These are phyloP conservation scores for Hyaloscypha variabilis DNA, from an alignment of 495 filamentous ascomycete species.

Conservation along the genomic window DNA sequence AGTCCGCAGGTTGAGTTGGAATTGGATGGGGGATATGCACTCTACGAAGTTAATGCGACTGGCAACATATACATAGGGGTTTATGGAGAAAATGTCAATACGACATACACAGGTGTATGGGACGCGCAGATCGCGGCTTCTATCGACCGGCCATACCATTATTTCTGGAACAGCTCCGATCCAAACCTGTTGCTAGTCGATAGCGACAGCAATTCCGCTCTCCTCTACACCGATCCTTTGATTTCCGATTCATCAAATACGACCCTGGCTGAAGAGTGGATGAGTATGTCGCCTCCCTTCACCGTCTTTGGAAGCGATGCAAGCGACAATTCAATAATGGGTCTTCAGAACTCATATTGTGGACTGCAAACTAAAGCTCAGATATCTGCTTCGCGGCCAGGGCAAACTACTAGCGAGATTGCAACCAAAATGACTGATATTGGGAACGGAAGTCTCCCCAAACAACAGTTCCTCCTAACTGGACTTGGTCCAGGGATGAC, in stretches of 20 bases:
- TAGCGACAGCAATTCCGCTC: conserved; percentile 72
- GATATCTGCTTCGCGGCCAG: conserved; percentile 49
- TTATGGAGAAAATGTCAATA: conserved; percentile 59
- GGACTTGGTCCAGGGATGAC: conserved; percentile 68
- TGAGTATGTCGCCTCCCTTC: conserved; percentile 65
- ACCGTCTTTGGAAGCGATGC: conserved; percentile 76
- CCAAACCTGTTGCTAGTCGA: conserved; percentile 72
- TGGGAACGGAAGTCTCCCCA: conserved; percentile 62
- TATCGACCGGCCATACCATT: conserved; percentile 71
- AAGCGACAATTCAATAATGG: conserved; percentile 59
- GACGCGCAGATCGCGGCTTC: conserved; percentile 84
- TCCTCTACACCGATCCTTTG: conserved; percentile 74
- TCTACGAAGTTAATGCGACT: conserved; percentile 52
- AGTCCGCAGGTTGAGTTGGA: conserved; percentile 43
- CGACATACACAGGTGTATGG: conserved; percentile 54
- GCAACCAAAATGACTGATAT: conserved; percentile 68
- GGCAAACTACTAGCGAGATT: conserved; percentile 43
- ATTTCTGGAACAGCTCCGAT: conserved; percentile 35
- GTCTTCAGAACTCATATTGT: conserved; percentile 75
- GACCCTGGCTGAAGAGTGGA: conserved; percentile 51
- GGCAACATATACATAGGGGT: conserved; percentile 76
- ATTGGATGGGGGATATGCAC: conserved; percentile 64
- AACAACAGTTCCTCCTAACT: conserved; percentile 83
- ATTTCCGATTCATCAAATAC: conserved; percentile 50
- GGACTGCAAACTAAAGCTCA: conserved; percentile 66